Percentiles rank a stretch among this genome's conserved stretches.
These are phyloP conservation scores for Jatropha podagrica DNA, from an alignment of 441 rosid species.

Conservation along the genomic window DNA sequence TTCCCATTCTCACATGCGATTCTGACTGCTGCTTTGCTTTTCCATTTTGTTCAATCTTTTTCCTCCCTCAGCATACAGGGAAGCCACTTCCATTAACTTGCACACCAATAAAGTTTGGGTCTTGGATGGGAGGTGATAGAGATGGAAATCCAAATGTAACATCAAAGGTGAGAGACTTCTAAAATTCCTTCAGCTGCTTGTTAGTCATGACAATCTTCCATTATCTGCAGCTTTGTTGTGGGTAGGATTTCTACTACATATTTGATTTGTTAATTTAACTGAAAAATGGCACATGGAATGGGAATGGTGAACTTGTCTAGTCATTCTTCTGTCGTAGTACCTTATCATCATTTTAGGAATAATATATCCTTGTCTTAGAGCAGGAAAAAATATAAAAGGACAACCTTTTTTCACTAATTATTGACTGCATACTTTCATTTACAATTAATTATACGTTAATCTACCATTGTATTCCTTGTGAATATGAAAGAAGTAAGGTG, in stretches of 20 bases:
- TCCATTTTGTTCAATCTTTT: conserved; percentile 10
- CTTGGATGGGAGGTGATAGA: conserved; percentile 99
- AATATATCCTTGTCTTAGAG: not conserved
- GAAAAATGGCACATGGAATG: conserved; percentile 2
- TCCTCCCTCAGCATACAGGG: conserved; percentile 66
- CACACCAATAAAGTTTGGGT: conserved; percentile 92
- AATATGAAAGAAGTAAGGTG: not conserved
- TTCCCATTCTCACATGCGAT: conserved; percentile 5
- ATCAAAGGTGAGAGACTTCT: conserved; percentile 65
- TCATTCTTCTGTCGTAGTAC: not conserved
- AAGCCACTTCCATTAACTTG: conserved; percentile 87
- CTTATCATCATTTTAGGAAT: not conserved
- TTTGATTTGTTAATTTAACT: not conserved
- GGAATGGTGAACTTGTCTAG: not conserved
- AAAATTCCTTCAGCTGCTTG: not conserved
- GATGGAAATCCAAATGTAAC: conserved; percentile 99
- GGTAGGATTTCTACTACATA: not conserved
- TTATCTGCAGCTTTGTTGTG: not conserved
- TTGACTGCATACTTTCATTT: not conserved
- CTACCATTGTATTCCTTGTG: not conserved
- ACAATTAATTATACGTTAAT: conserved; percentile 8
- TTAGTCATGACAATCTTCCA: not conserved
- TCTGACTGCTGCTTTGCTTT: conserved; percentile 3
- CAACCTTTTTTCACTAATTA: not conserved
- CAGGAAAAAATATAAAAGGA: not conserved